Conservation (phyloP, 495 filamentous ascomycete genomes). For the Rostrohypoxylon terebratum region DNA sequence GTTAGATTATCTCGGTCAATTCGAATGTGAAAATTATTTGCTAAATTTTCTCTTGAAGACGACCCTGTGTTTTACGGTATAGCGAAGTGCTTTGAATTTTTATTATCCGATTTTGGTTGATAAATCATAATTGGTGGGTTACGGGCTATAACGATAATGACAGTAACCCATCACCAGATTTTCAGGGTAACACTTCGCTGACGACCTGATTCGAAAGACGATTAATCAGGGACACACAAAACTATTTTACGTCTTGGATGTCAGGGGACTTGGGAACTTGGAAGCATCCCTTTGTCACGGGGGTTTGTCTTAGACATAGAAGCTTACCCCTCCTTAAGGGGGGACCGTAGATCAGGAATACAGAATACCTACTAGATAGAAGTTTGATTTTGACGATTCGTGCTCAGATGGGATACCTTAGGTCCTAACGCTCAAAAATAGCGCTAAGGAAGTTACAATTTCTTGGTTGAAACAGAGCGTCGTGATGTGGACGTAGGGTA, state of each 20-base stretch:
- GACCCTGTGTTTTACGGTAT: too few species aligned
- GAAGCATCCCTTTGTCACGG: neutral
- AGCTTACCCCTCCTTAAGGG: neutral
- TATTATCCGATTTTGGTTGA: neutral
- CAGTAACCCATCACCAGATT: neutral
- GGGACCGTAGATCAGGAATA: neutral
- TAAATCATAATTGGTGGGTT: neutral
- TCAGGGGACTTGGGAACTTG: neutral
- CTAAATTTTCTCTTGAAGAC: neutral
- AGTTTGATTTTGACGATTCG: neutral
- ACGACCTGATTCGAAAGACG: neutral
- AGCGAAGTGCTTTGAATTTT: neutral
- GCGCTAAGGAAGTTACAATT: conserved; percentile 7
- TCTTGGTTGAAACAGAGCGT: neutral
- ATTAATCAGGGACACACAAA: conserved; percentile 1
- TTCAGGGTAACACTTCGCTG: conserved; percentile 3
- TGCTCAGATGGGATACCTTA: neutral
- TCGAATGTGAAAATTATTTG: neutral
- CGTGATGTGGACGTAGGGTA: neutral
- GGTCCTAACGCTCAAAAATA: neutral
- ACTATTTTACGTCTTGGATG: conserved; percentile 17
- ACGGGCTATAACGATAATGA: neutral
- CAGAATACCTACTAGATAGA: neutral
- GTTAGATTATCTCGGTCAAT: neutral
- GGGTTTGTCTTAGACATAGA: neutral